phyloP scores from a whole-genome alignment of 441 rosid species.

The Populus tomentosa region DNA sequence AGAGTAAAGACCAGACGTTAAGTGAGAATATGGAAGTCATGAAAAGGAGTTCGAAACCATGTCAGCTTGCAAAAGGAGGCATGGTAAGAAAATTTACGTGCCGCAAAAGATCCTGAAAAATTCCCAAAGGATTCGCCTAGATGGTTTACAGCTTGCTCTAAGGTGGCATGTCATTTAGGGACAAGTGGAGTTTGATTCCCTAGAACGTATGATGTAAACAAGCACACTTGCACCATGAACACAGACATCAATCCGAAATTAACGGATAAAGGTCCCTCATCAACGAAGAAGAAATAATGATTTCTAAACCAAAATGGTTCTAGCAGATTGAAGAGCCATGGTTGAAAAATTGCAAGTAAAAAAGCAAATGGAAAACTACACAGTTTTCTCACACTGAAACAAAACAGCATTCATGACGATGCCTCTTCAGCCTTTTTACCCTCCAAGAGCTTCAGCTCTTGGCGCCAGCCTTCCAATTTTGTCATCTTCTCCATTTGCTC shows the following conservation, averaged over 20 bases:
- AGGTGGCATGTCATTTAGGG: not conserved
- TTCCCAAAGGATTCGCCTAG: not conserved
- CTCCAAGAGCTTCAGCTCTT: too few species aligned
- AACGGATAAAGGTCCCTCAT: not conserved
- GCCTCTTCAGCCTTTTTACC: too few species aligned
- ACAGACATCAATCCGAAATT: not conserved
- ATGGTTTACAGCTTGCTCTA: not conserved
- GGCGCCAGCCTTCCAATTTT: too few species aligned
- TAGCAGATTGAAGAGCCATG: conserved; percentile 14
- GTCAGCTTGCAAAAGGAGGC: not conserved
- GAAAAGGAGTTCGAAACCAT: not conserved
- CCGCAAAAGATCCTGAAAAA: too few species aligned
- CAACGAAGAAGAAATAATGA: not conserved
- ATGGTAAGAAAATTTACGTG: not conserved
- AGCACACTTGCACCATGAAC: not conserved
- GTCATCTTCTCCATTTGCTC: too few species aligned
- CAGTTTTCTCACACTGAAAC: too few species aligned
- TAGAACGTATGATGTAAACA: not conserved
- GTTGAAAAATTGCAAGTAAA: conserved; percentile 21
- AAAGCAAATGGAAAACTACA: conserved; percentile 22
- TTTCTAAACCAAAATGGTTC: not conserved
- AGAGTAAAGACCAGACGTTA: not conserved
- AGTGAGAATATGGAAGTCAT: not conserved
- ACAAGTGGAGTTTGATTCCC: not conserved
- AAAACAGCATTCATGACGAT: too few species aligned